Evolutionary conservation across 1,284 basidiomycete genomes (phyloP).

Genomic region (Anthracocystis panici-leucophaei): DNA sequence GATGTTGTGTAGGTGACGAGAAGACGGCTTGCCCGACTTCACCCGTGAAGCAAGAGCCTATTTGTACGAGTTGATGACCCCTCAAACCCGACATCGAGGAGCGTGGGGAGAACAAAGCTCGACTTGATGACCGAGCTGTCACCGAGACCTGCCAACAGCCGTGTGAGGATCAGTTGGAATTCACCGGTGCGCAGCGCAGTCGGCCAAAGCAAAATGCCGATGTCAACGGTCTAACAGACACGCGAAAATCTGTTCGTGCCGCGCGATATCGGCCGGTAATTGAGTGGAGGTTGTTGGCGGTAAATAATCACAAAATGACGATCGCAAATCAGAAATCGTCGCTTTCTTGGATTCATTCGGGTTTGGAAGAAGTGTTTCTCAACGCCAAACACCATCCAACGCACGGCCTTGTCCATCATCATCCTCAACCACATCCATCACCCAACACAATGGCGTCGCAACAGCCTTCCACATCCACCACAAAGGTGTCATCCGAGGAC

Average conservation of each 20-base stretch:
- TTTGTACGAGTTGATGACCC: not conserved
- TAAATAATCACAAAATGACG: conserved; percentile 25
- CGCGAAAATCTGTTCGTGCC: not conserved
- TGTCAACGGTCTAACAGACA: not conserved
- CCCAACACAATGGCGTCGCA: conserved; percentile 38
- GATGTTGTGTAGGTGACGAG: not conserved
- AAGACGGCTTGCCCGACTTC: too few species aligned
- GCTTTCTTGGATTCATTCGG: conserved; percentile 11
- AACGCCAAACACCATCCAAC: not conserved
- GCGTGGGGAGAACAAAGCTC: not conserved
- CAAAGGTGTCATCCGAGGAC: conserved; percentile 81
- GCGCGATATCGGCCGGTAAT: conserved; percentile 17
- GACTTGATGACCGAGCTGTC: conserved; percentile 13
- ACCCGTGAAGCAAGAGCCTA: not conserved
- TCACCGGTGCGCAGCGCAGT: conserved; percentile 5
- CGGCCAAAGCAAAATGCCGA: conserved; percentile 9
- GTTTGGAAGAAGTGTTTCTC: conserved; percentile 10
- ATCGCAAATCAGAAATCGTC: conserved; percentile 36
- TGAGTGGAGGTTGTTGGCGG: conserved; percentile 23
- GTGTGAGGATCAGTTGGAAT: not conserved
- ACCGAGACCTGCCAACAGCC: conserved; percentile 5
- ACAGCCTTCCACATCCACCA: conserved; percentile 45
- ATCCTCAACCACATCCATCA: conserved; percentile 3
- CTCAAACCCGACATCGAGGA: not conserved
- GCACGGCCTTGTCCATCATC: not conserved